Percentiles rank a stretch among this genome's conserved stretches.
These are phyloP conservation scores for Aschersonia sp. DNA, from an alignment of 2,329 filamentous ascomycete species.

Conservation along the genomic window DNA sequence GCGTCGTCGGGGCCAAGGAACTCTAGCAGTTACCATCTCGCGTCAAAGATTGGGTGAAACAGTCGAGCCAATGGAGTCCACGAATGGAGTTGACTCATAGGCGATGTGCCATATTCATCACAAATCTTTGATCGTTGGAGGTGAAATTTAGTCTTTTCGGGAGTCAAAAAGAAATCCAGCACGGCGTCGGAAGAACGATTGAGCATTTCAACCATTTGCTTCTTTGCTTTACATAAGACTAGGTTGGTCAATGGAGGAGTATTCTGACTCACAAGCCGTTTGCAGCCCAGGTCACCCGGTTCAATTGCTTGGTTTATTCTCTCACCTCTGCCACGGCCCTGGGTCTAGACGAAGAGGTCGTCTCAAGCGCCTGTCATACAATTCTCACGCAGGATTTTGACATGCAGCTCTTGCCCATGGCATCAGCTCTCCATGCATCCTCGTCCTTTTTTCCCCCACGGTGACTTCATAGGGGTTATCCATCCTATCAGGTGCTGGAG, in stretches of 20 bases:
- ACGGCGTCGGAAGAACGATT: not conserved
- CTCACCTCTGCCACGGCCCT: not conserved
- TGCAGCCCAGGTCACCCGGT: too few species aligned
- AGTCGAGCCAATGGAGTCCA: too few species aligned
- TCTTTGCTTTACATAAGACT: constrained; percentile 2
- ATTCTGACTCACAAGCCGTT: too few species aligned
- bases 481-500: too few species aligned
- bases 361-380: constrained; percentile 47
- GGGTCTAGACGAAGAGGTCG: not conserved
- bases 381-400: constrained; percentile 53
- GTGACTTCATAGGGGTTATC: too few species aligned
- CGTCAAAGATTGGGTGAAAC: too few species aligned
- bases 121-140: not conserved
- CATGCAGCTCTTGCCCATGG: too few species aligned
- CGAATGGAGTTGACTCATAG: too few species aligned
- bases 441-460: too few species aligned
- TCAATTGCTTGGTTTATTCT: not conserved
- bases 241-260: too few species aligned
- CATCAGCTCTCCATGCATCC: too few species aligned
- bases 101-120: not conserved
- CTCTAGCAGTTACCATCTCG: not conserved
- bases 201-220: not conserved
- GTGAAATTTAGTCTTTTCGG: not conserved
- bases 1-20: constrained; percentile 34
- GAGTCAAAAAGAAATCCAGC: not conserved